phyloP scores from a whole-genome alignment of 176 grass and related monocot species.

The Aegilops umbellulata region DNA sequence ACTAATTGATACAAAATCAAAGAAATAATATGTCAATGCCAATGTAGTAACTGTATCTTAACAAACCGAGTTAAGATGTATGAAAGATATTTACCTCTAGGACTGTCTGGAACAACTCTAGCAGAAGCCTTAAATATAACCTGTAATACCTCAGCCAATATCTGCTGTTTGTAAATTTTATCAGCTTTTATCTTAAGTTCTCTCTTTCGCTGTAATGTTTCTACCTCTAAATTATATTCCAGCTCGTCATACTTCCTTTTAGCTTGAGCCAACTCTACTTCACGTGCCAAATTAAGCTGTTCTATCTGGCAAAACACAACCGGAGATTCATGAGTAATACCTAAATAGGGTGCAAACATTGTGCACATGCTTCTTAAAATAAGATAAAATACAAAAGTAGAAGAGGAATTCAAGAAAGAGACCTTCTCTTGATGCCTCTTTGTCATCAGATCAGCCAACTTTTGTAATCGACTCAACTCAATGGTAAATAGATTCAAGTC shows the following conservation, averaged over 20 bases:
- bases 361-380: constrained; percentile 2
- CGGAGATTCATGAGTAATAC: neutral
- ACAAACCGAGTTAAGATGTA: neutral
- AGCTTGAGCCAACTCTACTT: constrained; percentile 31
- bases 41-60: constrained; percentile 1
- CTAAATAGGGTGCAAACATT: neutral
- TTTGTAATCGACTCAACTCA: constrained; percentile 38
- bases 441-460: constrained; percentile 21
- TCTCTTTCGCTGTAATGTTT: constrained; percentile 31
- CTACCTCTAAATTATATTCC: constrained; percentile 34
- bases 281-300: constrained; percentile 28
- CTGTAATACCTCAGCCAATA: constrained; percentile 44
- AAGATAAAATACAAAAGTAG: neutral
- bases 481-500: neutral
- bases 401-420: constrained; percentile 24
- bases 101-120: constrained; percentile 22
- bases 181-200: constrained; percentile 17
- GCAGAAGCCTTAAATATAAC: constrained; percentile 9
- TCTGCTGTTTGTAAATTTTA: constrained; percentile 52
- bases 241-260: constrained; percentile 44
- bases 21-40: neutral
- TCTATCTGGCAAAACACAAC: constrained; percentile 33
- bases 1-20: neutral
- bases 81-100: constrained; percentile 30
- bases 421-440: constrained; percentile 47